Evolutionary conservation across 208 protist genomes (phyloP).

Genomic region (Trypanosoma lewisi): DNA sequence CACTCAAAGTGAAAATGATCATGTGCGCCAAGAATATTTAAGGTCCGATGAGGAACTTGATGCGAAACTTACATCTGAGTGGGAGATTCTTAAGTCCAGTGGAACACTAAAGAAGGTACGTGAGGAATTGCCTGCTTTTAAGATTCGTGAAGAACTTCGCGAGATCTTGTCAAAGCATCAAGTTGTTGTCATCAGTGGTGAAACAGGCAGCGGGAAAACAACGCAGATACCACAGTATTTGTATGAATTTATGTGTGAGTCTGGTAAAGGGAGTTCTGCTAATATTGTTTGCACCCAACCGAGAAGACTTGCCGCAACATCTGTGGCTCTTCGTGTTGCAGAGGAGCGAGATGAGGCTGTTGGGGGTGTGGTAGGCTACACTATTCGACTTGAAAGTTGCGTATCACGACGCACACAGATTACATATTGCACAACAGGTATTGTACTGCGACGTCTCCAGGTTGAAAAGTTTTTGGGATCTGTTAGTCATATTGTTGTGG

Average conservation of each 20-base stretch:
- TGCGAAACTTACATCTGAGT: slow-evolving; percentile 40
- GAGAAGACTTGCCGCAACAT: slow-evolving; percentile 90
- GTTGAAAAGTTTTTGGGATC: slow-evolving; percentile 81
- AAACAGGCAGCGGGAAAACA: slow-evolving; percentile 98
- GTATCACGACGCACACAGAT: slow-evolving; percentile 83
- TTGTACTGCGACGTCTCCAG: slow-evolving; percentile 89
- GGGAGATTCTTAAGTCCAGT: slow-evolving; percentile 50
- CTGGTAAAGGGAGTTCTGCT: slow-evolving; percentile 73
- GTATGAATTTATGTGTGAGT: slow-evolving; percentile 91
- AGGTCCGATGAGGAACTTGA: slow-evolving; percentile 37
- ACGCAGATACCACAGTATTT: slow-evolving; percentile 97
- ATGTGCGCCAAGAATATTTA: slow-evolving; percentile 47
- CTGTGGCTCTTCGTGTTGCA: slow-evolving; percentile 92
- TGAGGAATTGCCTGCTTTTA: slow-evolving; percentile 63
- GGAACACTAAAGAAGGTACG: slow-evolving; percentile 53
- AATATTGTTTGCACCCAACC: slow-evolving; percentile 95
- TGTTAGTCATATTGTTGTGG: slow-evolving; percentile 93
- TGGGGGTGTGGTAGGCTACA: slow-evolving; percentile 91
- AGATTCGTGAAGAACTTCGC: slow-evolving; percentile 68
- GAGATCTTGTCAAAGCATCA: slow-evolving; percentile 68
- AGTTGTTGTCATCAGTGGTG: slow-evolving; percentile 93
- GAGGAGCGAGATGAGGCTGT: slow-evolving; percentile 89
- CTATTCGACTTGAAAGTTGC: slow-evolving; percentile 92
- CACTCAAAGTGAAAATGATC: slow-evolving; percentile 24
- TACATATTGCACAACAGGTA: slow-evolving; percentile 94